phyloP scores from a whole-genome alignment of 306 rosid species.

The Aeschynomene evenia region DNA sequence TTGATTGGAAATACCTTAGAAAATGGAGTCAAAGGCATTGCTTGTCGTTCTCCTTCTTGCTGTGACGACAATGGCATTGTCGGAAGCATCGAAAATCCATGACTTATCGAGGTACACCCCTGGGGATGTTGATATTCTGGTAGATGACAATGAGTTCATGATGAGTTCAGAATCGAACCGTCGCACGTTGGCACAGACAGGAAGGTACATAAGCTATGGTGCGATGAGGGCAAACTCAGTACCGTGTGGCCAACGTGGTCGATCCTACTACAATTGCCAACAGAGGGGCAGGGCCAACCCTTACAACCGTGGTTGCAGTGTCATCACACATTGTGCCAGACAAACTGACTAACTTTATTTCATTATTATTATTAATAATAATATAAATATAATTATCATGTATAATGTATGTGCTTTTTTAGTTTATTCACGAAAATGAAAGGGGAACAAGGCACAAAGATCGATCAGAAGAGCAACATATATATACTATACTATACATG shows the following conservation, averaged over 20 bases:
- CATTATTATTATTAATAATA: too few relatives aligned
- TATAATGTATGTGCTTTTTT: too few relatives aligned
- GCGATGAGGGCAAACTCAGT: constrained; percentile 31
- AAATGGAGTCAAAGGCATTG: constrained; percentile 41
- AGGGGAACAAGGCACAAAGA: too few relatives aligned
- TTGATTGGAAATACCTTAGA: too few relatives aligned
- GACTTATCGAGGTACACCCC: neutral
- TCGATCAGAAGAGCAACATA: too few relatives aligned
- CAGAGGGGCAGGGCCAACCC: constrained; percentile 38
- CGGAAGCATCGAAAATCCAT: constrained; percentile 28
- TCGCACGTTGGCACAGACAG: neutral
- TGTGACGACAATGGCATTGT: constrained; percentile 32
- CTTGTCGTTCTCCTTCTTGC: constrained; percentile 36
- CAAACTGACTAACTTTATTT: too few relatives aligned
- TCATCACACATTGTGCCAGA: constrained; percentile 53
- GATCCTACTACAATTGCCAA: constrained; percentile 48
- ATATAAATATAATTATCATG: too few relatives aligned
- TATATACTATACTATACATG: neutral
- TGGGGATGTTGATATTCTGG: constrained; percentile 31
- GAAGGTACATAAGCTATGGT: constrained; percentile 34
- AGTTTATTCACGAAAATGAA: too few relatives aligned
- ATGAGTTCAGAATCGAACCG: constrained; percentile 33
- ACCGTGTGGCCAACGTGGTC: constrained; percentile 47
- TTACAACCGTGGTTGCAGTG: constrained; percentile 45
- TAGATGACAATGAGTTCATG: constrained; percentile 46